Base-by-base conservation (phyloP, 2,329 filamentous ascomycete genomes). In the Leptodontidium sp. region DNA sequence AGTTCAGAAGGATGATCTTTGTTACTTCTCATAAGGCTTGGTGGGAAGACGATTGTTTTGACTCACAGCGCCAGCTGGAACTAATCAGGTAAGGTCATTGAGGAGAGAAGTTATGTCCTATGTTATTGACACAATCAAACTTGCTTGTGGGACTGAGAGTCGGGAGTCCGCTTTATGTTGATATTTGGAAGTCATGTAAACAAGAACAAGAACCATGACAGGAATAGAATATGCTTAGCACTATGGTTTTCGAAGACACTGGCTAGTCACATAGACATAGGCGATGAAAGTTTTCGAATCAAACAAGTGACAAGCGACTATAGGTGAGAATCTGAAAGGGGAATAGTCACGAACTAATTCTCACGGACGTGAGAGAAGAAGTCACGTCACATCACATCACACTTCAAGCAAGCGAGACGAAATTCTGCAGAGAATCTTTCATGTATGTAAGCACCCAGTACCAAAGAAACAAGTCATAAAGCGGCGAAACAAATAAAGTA, bases 391-490 rank as follows among this genome's bases (percentile, higher is more conserved):
- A 35, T 64, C 50, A 64, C 49, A 24, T 59, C 32, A 32, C 32
- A 32, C 29, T 32, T 49, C 35, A 26, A 29, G 2, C n/a, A 40
- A 61, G 17, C 15, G 35, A 29, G 15, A 32, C 49, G 6, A 55
- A 62, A 15, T 57, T 21, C 9, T 11, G 17, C 21, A 69, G 49
- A 53, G 29, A 40, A 17, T n/a, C 17, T 64, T 38, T 49, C 40
- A 53, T 61, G 59, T 61, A 43, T 66, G 55, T 58, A n/a, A 29
- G 49, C 35, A 47, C 55, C 21, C 12, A 35, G 43, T 24, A 64
- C 52, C n/a, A 59, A 61, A 29, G 57, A 59, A 59, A 59, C 9
- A 59, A 17, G 24, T 59, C 57, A 59, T 59, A 59, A 43, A 45
- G 57, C 57, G 24, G 38, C 7, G 8, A 59, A 45, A 59, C 38